phyloP scores from a whole-genome alignment of 1,139 yeast species.

The Candida dubliniensis region DNA sequence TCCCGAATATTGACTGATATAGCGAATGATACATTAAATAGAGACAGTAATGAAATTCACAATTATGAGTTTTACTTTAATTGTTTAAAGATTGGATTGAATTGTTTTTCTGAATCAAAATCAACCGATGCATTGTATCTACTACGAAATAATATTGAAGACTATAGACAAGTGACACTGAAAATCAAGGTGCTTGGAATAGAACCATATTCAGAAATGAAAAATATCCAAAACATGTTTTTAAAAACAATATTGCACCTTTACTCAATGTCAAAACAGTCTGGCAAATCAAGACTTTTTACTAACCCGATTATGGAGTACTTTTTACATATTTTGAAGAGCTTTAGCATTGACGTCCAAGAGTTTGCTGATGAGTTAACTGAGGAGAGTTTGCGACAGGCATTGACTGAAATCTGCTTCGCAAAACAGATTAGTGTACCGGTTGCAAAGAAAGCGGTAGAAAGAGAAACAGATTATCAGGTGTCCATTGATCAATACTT shows the following conservation, averaged over 20 bases:
- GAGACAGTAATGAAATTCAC: neutral
- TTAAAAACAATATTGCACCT: slow-evolving; percentile 9
- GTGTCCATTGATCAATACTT: slow-evolving; percentile 17
- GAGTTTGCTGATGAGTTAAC: slow-evolving; percentile 1
- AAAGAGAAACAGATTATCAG: neutral
- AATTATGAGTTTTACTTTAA: slow-evolving; percentile 5
- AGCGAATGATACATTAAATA: neutral
- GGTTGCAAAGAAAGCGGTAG: neutral
- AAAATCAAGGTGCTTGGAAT: neutral
- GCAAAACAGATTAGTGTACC: slow-evolving; percentile 3
- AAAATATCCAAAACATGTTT: slow-evolving; percentile 1
- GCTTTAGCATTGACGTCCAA: slow-evolving; percentile 4
- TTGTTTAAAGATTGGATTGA: slow-evolving; percentile 10
- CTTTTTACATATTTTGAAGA: slow-evolving; percentile 4
- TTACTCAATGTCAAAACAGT: slow-evolving; percentile 5
- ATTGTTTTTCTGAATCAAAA: slow-evolving; percentile 2
- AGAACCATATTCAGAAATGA: neutral
- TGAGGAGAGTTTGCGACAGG: slow-evolving; percentile 2
- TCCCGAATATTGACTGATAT: slow-evolving; percentile 5
- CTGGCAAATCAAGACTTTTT: slow-evolving; percentile 1
- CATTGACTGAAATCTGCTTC: slow-evolving; percentile 10
- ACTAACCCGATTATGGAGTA: slow-evolving; percentile 10
- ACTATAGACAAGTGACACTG: slow-evolving; percentile 2
- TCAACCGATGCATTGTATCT: slow-evolving; percentile 3
- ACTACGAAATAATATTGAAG: slow-evolving; percentile 5